Base-by-base conservation (phyloP, 129 eudicot species). In the Glebionis coronaria region DNA sequence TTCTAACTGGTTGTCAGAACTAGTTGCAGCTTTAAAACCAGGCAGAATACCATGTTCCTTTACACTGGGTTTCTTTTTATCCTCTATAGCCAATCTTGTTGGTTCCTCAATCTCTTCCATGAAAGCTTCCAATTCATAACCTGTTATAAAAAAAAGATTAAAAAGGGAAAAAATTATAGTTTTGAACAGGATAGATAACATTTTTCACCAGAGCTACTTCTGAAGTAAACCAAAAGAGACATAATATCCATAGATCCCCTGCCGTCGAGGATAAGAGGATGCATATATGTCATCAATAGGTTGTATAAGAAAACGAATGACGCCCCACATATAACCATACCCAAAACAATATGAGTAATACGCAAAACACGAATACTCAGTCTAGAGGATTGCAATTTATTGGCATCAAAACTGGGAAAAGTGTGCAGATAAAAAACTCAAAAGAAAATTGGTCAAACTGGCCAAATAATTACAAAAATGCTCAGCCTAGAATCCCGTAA, bases 81-180 rank as follows among this genome's bases (percentile, higher is more conserved):
- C 78, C 63, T 84, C 90, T 52, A 74, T 60, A 54, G 76, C 20
- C 74, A 76, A 79, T 76, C 69, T 69, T 55, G 87, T 54, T 76
- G 95, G 95, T 72, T 92, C 98, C 71, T 89, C 97, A 57, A 76
- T 61, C 68, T 93, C 92, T 63, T 84, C 92, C 63, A 86, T 88
- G 79, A 79, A 86, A 73, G 84, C 88, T 75, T 83, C 92, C 77
- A 83, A 82, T 54, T 86, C 86, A 76, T 86, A 86, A 76, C 96
- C 97, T 91, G 75, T 56, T 56, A 55, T 18, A 44, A 31, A 56
- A 58, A 70, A 27, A 23, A 49, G 12, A 63, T 15, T n/a, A 50
- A 13, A 19, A 44, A 40, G 19, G n/a, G 20, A 44, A 44, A 49
- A 42, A 44, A 23, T 56, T 6, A n/a, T 19, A 44, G 18, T 70